These are phyloP conservation scores for Chenopodium suecicum DNA, from an alignment of 148 eudicot genomes.

Conservation along the genomic window DNA sequence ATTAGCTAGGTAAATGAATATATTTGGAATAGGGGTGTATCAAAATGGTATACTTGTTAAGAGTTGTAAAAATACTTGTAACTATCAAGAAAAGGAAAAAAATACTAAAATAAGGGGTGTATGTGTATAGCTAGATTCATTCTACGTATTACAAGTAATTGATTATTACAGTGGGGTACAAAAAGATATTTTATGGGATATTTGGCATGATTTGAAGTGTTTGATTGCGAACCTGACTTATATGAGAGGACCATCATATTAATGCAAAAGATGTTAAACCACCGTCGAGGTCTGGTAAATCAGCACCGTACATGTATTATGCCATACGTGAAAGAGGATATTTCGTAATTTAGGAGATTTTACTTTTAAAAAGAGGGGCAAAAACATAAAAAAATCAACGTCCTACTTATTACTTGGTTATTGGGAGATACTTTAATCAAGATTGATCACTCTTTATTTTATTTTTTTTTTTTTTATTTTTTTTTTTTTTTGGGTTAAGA, in stretches of 20 bases:
- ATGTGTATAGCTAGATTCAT: too few relatives aligned
- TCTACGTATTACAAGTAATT: too few relatives aligned
- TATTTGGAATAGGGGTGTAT: too few relatives aligned
- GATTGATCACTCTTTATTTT: too few relatives aligned
- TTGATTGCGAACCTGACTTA: not conserved
- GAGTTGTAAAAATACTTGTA: too few relatives aligned
- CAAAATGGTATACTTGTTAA: too few relatives aligned
- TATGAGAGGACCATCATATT: constrained; percentile 1
- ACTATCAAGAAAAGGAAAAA: too few relatives aligned
- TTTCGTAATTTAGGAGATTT: not conserved
- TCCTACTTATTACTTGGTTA: not conserved
- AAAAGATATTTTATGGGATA: not conserved
- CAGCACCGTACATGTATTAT: not conserved
- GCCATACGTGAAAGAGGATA: not conserved
- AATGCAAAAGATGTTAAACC: not conserved
- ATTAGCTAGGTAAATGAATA: not conserved
- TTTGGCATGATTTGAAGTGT: not conserved
- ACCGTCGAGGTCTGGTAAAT: not conserved
- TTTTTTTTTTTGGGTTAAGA: too few relatives aligned
- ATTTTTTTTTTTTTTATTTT: too few relatives aligned
- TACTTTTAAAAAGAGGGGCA: not conserved
- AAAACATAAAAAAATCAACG: too few relatives aligned
- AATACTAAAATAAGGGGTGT: too few relatives aligned
- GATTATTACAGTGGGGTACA: not conserved
- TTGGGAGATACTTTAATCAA: not conserved